Percentiles rank a stretch among this genome's conserved stretches.
phyloP scores from a whole-genome alignment of 768 basidiomycete genomes.

The Collybiopsis confluens region DNA sequence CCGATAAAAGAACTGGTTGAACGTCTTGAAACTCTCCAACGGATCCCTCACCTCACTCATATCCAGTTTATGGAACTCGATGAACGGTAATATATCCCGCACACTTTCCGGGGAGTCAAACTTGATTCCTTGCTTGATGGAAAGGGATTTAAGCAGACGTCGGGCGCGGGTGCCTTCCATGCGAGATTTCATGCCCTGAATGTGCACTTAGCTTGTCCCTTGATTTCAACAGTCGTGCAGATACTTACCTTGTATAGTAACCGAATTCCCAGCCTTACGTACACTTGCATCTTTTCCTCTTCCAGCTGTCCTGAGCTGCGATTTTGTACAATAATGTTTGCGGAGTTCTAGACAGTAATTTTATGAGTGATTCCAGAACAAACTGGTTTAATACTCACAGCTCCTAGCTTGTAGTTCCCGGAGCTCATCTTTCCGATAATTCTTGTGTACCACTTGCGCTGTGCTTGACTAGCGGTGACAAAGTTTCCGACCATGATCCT shows the following conservation, averaged over 20 bases:
- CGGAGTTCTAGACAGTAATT: conserved; percentile 65
- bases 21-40: conserved; percentile 79
- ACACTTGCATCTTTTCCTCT: conserved; percentile 97
- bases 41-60: conserved; percentile 82
- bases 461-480: conserved; percentile 91
- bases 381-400: conserved; percentile 46
- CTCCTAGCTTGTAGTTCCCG: conserved; percentile 87
- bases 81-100: conserved; percentile 80
- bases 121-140: conserved; percentile 91
- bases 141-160: conserved; percentile 81
- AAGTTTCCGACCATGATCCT: conserved; percentile 91
- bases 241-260: conserved; percentile 73
- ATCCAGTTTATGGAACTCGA: conserved; percentile 85
- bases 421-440: conserved; percentile 81
- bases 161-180: conserved; percentile 79
- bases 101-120: conserved; percentile 86
- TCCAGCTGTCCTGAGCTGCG: conserved; percentile 85
- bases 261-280: conserved; percentile 89
- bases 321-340: conserved; percentile 98
- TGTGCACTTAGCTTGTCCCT: background rate
- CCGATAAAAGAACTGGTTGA: conserved; percentile 92
- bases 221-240: background rate
- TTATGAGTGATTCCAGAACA: background rate
- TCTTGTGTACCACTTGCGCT: conserved; percentile 96
- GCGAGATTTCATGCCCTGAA: conserved; percentile 71